Percentiles rank a stretch among this genome's conserved stretches.
Evolutionary conservation across 345 rosid species (phyloP).

Genomic region (Populus alba): DNA sequence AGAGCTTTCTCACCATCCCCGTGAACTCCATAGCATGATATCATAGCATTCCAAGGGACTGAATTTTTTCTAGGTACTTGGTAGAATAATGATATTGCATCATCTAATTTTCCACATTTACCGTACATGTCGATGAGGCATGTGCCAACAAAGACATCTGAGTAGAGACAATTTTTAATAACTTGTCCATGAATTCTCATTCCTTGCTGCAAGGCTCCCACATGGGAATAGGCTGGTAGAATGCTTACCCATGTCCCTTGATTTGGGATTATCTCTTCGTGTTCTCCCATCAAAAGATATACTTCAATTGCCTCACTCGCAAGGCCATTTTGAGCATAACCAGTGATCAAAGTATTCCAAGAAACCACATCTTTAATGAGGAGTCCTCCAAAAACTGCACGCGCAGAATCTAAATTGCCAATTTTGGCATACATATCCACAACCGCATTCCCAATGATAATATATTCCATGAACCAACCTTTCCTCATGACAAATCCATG

Average conservation of each 20-base stretch:
- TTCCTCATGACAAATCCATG: conserved; percentile 59
- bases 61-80: conserved; percentile 60
- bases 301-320: conserved; percentile 61
- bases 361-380: conserved; percentile 71
- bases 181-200: conserved; percentile 72
- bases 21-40: conserved; percentile 79
- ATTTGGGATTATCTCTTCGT: conserved; percentile 47
- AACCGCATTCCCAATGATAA: conserved; percentile 63
- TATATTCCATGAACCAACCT: conserved; percentile 48
- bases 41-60: conserved; percentile 86
- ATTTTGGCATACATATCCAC: conserved; percentile 88
- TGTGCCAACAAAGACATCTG: conserved; percentile 58
- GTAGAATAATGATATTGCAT: conserved; percentile 61
- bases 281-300: conserved; percentile 34
- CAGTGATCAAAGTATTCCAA: conserved; percentile 84
- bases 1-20: conserved; percentile 65
- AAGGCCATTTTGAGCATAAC: conserved; percentile 67
- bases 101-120: conserved; percentile 68
- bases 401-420: conserved; percentile 59
- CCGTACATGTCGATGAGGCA: conserved; percentile 83
- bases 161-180: conserved; percentile 47
- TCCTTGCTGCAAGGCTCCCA: conserved; percentile 63
- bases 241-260: conserved; percentile 79
- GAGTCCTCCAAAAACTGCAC: conserved; percentile 59
- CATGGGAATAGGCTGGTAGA: conserved; percentile 66